phyloP scores from a whole-genome alignment of 2,329 filamentous ascomycete species.

The Phoma sp. region DNA sequence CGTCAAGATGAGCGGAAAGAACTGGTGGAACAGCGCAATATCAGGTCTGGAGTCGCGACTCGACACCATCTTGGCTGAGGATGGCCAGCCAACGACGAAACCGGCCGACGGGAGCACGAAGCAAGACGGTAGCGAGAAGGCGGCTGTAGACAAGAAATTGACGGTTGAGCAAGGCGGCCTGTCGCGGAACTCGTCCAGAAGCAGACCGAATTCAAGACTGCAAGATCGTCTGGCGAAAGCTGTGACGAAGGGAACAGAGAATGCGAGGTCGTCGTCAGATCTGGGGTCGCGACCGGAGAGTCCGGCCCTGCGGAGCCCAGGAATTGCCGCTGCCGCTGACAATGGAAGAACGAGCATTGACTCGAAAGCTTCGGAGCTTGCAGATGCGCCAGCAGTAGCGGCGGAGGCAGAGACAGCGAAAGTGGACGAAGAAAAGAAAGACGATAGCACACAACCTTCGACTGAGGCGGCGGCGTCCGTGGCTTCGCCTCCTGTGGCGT shows the following conservation, averaged over 20 bases:
- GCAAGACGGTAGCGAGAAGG: slow-evolving; percentile 39
- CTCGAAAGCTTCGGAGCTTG: slow-evolving; percentile 45
- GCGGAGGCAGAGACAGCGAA: slow-evolving; percentile 25
- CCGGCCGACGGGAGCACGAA: slow-evolving; percentile 48
- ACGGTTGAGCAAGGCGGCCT: slow-evolving; percentile 44
- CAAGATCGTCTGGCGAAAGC: slow-evolving; percentile 91
- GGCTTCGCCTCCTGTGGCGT: slow-evolving; percentile 14
- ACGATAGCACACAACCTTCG: slow-evolving; percentile 33
- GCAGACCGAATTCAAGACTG: slow-evolving; percentile 77
- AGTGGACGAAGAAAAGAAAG: slow-evolving; percentile 19
- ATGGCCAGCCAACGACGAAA: slow-evolving; percentile 63
- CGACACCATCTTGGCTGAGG: slow-evolving; percentile 88
- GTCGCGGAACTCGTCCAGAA: slow-evolving; percentile 71
- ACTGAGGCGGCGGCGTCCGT: slow-evolving; percentile 30
- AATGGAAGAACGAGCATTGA: slow-evolving; percentile 57
- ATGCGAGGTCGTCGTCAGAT: slow-evolving; percentile 58
- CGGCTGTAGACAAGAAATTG: slow-evolving; percentile 38
- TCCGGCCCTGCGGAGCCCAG: slow-evolving; percentile 51
- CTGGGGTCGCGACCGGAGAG: slow-evolving; percentile 62
- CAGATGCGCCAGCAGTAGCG: slow-evolving; percentile 19
- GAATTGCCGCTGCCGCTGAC: slow-evolving; percentile 30
- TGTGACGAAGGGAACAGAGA: slow-evolving; percentile 74
- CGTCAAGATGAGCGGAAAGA: slow-evolving; percentile 39
- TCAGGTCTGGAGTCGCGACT: slow-evolving; percentile 92
- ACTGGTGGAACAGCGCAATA: slow-evolving; percentile 73